Percentiles rank a stretch among this genome's conserved stretches.
Conservation (phyloP, 305 asterid species). For the Solanum hybrid region DNA sequence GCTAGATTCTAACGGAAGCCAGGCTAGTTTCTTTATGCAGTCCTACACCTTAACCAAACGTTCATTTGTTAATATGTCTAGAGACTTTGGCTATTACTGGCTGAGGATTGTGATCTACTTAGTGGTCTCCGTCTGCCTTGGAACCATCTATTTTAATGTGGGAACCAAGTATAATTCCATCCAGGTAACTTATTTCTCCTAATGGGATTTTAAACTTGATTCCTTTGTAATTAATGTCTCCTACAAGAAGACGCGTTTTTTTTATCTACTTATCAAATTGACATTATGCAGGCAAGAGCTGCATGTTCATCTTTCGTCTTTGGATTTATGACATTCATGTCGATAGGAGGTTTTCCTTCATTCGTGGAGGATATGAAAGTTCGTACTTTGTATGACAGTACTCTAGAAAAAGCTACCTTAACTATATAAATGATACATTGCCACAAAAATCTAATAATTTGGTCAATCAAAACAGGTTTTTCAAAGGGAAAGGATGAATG, state of each 20-base stretch:
- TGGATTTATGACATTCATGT: conserved; percentile 93
- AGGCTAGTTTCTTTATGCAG: conserved; percentile 94
- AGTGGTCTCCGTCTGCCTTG: conserved; percentile 80
- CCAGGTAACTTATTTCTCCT: conserved; percentile 33
- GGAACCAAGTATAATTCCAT: conserved; percentile 89
- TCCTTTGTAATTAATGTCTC: neutral
- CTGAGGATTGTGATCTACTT: conserved; percentile 64
- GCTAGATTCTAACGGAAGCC: conserved; percentile 85
- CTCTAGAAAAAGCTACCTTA: neutral
- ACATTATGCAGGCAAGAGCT: conserved; percentile 63
- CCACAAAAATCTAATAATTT: neutral
- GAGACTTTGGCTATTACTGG: conserved; percentile 99
- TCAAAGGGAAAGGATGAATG: conserved; percentile 92
- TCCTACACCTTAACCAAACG: conserved; percentile 78
- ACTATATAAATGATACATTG: neutral
- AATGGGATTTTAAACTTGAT: neutral
- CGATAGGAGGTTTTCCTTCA: conserved; percentile 94
- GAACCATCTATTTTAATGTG: conserved; percentile 76
- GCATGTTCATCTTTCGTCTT: conserved; percentile 88
- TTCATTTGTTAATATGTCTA: conserved; percentile 86
- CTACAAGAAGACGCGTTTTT: neutral
- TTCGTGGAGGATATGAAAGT: conserved; percentile 98
- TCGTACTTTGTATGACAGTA: neutral
- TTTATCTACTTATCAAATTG: neutral
- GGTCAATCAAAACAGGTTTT: conserved; percentile 46